These are phyloP conservation scores for Verticillium nonalfalfae DNA, from an alignment of 2,329 filamentous ascomycete genomes.

Conservation along the genomic window DNA sequence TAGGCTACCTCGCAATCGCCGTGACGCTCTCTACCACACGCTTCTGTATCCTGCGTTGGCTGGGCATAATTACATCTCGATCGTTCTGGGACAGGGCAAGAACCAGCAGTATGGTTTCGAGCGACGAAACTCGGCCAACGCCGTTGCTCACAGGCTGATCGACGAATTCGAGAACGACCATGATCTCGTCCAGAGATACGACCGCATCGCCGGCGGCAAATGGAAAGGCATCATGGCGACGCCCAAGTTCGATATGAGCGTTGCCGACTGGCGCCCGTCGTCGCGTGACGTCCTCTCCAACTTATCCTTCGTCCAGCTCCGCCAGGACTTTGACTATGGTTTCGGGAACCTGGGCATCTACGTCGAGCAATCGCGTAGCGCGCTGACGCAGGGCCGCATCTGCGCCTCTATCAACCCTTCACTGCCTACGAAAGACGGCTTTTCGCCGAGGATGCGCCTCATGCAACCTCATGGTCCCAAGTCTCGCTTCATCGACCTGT, in stretches of 20 bases:
- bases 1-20: slow-evolving; percentile 29
- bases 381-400: slow-evolving; percentile 48
- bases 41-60: slow-evolving; percentile 55
- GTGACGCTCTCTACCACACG: slow-evolving; percentile 52
- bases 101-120: slow-evolving; percentile 47
- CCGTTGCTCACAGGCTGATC: slow-evolving; percentile 30
- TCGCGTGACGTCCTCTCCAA: slow-evolving; percentile 43
- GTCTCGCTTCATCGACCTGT: slow-evolving; percentile 41
- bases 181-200: slow-evolving; percentile 35
- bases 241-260: slow-evolving; percentile 33
- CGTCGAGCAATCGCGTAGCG: slow-evolving; percentile 45
- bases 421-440: slow-evolving; percentile 18
- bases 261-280: slow-evolving; percentile 19
- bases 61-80: slow-evolving; percentile 48
- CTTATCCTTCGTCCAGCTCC: slow-evolving; percentile 37
- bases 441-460: slow-evolving; percentile 28
- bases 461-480: slow-evolving; percentile 38
- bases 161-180: slow-evolving; percentile 36
- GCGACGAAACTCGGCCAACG: slow-evolving; percentile 48
- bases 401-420: slow-evolving; percentile 38
- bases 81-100: slow-evolving; percentile 39
- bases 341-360: slow-evolving; percentile 44
- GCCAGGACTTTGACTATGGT: slow-evolving; percentile 14
- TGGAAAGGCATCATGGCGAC: slow-evolving; percentile 47
- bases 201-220: slow-evolving; percentile 38